Evolutionary conservation across 768 basidiomycete species (phyloP), one percentile per base, ranked within the genome.

Genomic region (Pleurotus djamor): DNA sequence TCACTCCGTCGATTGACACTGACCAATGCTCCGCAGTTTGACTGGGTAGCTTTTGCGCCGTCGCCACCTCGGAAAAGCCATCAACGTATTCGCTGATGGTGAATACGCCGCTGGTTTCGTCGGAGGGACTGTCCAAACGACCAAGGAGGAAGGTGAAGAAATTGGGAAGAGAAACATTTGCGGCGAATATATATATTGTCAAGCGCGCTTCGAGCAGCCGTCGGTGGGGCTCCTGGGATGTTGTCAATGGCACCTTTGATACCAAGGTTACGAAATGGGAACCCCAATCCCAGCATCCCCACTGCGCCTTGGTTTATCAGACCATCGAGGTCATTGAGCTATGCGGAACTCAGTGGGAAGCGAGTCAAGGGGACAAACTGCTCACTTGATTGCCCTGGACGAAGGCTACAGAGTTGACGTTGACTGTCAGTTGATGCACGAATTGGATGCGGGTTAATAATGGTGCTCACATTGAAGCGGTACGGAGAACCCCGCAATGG

Each of bases 171-270:
- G 81, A 73, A 5, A 72, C 69, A 65, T 90, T 79, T 63, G 85
- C 81, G 4, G 71, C 67, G 68, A 92, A 91, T 61, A 89, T 84
- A 47, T 84, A 78, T 71, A n/a, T n/a, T n/a, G n/a, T 88, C 85
- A 7, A 89, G 74, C 34, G 85, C 76, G 0, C 85, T 72, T 60
- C 83, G 79, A 4, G 83, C 88, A 0, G 71, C 41, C 16, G 71
- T 64, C 12, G 12, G 12, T 9, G 70, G 62, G 14, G 79, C 66
- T 28, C 69, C 61, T 48, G 65, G 47, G 57, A 77, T 2, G 83
- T 91, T 41, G 76, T 83, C 14, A 72, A 75, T 67, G 78, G 16
- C 16, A 2, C 16, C 21, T n/a, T 38, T 52, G 52, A 52, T 52
- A 12, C 10, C 8, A 7, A 36, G 37, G 14, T 36, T 36, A 14